Evolutionary conservation across 2,329 filamentous ascomycete species (phyloP).

Genomic region (Chlorencoelia australis): DNA sequence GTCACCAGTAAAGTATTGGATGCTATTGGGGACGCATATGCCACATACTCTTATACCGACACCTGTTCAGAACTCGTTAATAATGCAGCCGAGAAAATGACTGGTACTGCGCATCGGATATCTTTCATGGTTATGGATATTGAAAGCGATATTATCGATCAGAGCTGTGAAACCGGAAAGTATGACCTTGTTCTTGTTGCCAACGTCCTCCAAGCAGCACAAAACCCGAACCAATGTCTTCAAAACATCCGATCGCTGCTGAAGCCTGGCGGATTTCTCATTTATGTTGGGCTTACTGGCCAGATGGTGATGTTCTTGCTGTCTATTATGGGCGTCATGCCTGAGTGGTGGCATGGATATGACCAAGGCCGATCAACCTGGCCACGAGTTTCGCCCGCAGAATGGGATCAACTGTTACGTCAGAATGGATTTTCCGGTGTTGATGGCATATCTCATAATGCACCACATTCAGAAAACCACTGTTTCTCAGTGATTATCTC

Average conservation of each 20-base stretch:
- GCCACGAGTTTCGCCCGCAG: constrained; percentile 10
- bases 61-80: constrained; percentile 29
- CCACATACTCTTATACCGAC: constrained; percentile 19
- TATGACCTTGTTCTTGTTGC: constrained; percentile 18
- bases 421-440: constrained; percentile 7
- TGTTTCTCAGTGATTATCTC: constrained; percentile 1
- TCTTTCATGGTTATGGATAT: constrained; percentile 2
- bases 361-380: constrained; percentile 20
- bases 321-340: constrained; percentile 4
- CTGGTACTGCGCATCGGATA: not conserved
- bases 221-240: constrained; percentile 10
- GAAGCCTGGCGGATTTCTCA: constrained; percentile 14
- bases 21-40: constrained; percentile 5
- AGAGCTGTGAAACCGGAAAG: constrained; percentile 1
- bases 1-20: constrained; percentile 1
- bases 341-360: constrained; percentile 3
- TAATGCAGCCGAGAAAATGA: constrained; percentile 17
- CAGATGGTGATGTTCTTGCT: not conserved
- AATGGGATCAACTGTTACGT: constrained; percentile 8
- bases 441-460: constrained; percentile 4
- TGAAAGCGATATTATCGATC: not conserved
- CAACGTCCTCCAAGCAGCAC: constrained; percentile 22
- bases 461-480: not conserved
- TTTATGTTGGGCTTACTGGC: constrained; percentile 6
- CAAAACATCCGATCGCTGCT: constrained; percentile 14